Evolutionary conservation across 2,329 filamentous ascomycete species (phyloP).

Genomic region (Proliferodiscus dingleyae): DNA sequence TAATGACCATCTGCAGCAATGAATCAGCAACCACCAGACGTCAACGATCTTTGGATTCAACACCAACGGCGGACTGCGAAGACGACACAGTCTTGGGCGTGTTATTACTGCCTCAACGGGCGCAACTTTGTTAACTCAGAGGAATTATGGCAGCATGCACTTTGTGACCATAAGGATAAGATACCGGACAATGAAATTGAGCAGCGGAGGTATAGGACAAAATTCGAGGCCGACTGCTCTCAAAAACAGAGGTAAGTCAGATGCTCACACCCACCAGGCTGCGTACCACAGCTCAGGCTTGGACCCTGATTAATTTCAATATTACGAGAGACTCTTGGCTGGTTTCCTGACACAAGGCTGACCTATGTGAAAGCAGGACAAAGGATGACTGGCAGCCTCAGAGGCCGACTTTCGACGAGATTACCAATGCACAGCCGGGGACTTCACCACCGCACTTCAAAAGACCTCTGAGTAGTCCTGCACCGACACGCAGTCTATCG

Average conservation of each 20-base stretch:
- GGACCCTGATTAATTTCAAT: too few relatives aligned
- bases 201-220: constrained; percentile 5
- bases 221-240: constrained; percentile 11
- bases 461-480: constrained; percentile 8
- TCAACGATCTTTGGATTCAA: constrained; percentile 20
- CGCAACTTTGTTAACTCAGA: constrained; percentile 12
- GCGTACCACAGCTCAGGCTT: too few relatives aligned
- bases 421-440: constrained; percentile 8
- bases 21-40: constrained; percentile 5
- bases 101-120: constrained; percentile 15
- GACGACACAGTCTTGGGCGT: constrained; percentile 18
- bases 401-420: constrained; percentile 15
- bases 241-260: constrained; percentile 9
- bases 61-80: constrained; percentile 19
- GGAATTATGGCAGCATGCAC: constrained; percentile 20
- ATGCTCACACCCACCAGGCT: not conserved
- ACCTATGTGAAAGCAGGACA: constrained; percentile 4
- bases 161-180: constrained; percentile 12
- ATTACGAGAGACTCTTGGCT: too few relatives aligned
- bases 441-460: constrained; percentile 12
- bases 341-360: too few relatives aligned
- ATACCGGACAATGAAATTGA: constrained; percentile 15
- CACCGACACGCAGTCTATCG: constrained; percentile 12
- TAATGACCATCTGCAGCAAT: not conserved
- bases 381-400: constrained; percentile 16